Conservation (phyloP, 768 basidiomycete species). For the Leccinum olivaceopallidum region DNA sequence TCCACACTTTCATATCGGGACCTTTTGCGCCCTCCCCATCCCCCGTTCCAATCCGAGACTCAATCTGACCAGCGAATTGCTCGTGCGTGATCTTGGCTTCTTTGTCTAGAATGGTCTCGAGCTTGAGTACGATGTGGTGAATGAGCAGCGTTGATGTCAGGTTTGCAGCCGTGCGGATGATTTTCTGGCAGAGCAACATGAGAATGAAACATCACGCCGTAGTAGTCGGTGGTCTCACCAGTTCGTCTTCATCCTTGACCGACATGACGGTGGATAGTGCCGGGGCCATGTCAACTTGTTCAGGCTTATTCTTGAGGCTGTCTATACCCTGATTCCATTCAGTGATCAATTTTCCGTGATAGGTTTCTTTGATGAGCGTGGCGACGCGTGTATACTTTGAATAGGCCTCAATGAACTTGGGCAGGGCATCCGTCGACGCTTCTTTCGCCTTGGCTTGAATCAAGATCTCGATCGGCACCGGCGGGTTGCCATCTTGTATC, state of each 20-base stretch:
- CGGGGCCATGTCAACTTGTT: slow-evolving; percentile 75
- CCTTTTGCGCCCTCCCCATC: slow-evolving; percentile 63
- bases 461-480: slow-evolving; percentile 72
- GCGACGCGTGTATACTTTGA: slow-evolving; percentile 67
- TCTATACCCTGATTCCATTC: slow-evolving; percentile 79
- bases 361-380: slow-evolving; percentile 77
- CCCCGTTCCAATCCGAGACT: slow-evolving; percentile 83
- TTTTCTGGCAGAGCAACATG: slow-evolving; percentile 55
- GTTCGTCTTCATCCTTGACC: slow-evolving; percentile 88
- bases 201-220: slow-evolving; percentile 6
- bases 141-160: slow-evolving; percentile 85
- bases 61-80: slow-evolving; percentile 80
- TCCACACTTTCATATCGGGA: slow-evolving; percentile 94
- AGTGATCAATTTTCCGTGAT: slow-evolving; percentile 79
- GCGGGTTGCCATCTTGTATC: slow-evolving; percentile 55
- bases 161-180: slow-evolving; percentile 67
- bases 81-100: slow-evolving; percentile 92
- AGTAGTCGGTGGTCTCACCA: slow-evolving; percentile 52
- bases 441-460: slow-evolving; percentile 83
- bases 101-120: slow-evolving; percentile 89
- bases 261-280: slow-evolving; percentile 79
- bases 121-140: slow-evolving; percentile 82
- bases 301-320: slow-evolving; percentile 59
- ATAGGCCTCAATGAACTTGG: slow-evolving; percentile 65
- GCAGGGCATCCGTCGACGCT: slow-evolving; percentile 67